Base-by-base conservation (phyloP, 768 basidiomycete species). In the Aureoboletus auriporus region DNA sequence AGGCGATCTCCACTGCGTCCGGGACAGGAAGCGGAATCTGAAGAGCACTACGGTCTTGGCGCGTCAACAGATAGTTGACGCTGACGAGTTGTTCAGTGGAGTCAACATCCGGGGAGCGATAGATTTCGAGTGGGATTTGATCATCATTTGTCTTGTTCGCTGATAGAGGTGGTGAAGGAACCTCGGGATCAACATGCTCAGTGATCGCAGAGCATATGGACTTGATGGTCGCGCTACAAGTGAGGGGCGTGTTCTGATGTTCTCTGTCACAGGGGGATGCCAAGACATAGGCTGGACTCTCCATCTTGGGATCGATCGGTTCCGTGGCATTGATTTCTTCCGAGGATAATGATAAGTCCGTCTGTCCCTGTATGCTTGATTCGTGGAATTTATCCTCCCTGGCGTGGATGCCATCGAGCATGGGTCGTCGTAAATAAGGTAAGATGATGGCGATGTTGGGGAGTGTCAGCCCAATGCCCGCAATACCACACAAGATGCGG, bases 391-490 rank as follows among this genome's bases (percentile, higher is more conserved):
- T 13, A 12, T 11, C 16, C 27, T 44, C 42, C 44, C 11, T 20
- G 37, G 48, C 20, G 12, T 27, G 45, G 5, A 53, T 40, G 43
- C 46, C 50, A 39, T 59, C 46, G 14, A 57, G 49, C 11, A 57
- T 20, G 27, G 62, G 46, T 47, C 56, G 59, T n/a, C 61, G 59
- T 33, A 63, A 37, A 35, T 54, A 31, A 17, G 61, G 63, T 26
- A 62, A 44, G 47, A 65, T 53, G 42, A 46, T 30, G 47, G 49
- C 63, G 38, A 63, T 57, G 42, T 62, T 57, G 31, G 38, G 47
- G 37, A 63, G 60, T 5, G 61, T 65, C 47, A 63, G 38, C 6
- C 61, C 61, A 28, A 65, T 57, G 37, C 57, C 44, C 29, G 61
- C 63, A 10, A 62, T 42, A 14, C 61, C 61, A 10, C 28, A 47